Conservation (phyloP, 352 stramenopile species). For the Phytopythium aichiense region DNA sequence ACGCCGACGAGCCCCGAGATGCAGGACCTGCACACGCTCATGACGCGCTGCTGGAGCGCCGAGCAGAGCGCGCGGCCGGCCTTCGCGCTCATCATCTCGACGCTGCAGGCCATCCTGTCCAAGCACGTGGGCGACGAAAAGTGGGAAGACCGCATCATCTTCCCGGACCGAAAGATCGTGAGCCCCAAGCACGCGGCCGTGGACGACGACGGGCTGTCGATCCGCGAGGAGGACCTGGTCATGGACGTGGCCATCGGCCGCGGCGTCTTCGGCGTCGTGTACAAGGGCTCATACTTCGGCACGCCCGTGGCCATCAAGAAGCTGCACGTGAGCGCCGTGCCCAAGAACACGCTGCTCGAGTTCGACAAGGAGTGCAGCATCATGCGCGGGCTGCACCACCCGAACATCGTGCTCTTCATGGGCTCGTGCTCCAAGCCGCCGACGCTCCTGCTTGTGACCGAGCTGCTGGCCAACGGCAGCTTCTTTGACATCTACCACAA, state of each 20-base stretch:
- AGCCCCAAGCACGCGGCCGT: slow-evolving; percentile 34
- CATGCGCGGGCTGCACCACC: slow-evolving; percentile 92
- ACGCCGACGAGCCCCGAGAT: slow-evolving; percentile 41
- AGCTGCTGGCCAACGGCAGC: slow-evolving; percentile 85
- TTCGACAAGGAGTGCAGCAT: slow-evolving; percentile 85
- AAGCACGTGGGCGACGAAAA: slow-evolving; percentile 72
- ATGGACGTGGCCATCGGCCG: slow-evolving; percentile 67
- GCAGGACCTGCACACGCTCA: slow-evolving; percentile 63
- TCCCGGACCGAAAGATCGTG: slow-evolving; percentile 71
- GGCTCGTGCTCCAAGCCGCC: slow-evolving; percentile 95
- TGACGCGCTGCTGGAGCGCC: slow-evolving; percentile 75
- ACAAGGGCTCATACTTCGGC: slow-evolving; percentile 83
- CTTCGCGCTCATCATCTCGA: slow-evolving; percentile 82
- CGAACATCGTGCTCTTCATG: slow-evolving; percentile 98
- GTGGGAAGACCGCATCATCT: slow-evolving; percentile 84
- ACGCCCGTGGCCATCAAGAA: slow-evolving; percentile 84
- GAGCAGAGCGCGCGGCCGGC: slow-evolving; percentile 66
- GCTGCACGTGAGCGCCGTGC: slow-evolving; percentile 68
- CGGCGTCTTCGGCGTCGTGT: slow-evolving; percentile 79
- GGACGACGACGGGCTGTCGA: slow-evolving; percentile 69
- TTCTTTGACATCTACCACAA: slow-evolving; percentile 90
- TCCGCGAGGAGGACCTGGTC: slow-evolving; percentile 74
- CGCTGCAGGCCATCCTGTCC: slow-evolving; percentile 58
- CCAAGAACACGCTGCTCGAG: slow-evolving; percentile 77
- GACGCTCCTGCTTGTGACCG: slow-evolving; percentile 94